Percentiles rank a stretch among this genome's conserved stretches.
Evolutionary conservation across 176 grass and related monocot genomes (phyloP).

Genomic region (Oryza coarctata): DNA sequence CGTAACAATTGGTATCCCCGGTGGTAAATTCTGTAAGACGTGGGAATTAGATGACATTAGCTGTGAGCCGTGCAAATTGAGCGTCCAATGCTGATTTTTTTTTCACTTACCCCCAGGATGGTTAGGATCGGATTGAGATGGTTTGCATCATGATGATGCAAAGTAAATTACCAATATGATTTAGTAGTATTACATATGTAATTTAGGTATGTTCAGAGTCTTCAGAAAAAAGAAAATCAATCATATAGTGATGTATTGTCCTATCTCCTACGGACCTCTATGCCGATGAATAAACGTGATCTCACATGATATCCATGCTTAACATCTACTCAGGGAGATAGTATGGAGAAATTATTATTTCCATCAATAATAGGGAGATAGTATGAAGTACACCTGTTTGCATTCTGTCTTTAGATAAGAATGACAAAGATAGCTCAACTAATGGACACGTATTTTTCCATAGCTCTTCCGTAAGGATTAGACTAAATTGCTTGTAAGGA

Average conservation of each 20-base stretch:
- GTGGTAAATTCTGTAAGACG: too few relatives aligned
- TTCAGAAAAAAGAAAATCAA: neutral
- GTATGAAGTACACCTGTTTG: neutral
- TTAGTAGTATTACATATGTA: neutral
- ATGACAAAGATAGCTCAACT: neutral
- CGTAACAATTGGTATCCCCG: too few relatives aligned
- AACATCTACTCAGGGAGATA: too few relatives aligned
- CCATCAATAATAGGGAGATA: neutral
- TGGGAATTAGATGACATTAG: too few relatives aligned
- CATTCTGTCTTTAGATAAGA: neutral
- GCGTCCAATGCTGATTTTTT: too few relatives aligned
- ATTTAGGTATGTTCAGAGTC: neutral
- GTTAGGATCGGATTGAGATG: too few relatives aligned
- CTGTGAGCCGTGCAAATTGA: too few relatives aligned
- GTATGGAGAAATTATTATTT: neutral
- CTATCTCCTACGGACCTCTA: neutral
- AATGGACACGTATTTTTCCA: neutral
- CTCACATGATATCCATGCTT: too few relatives aligned
- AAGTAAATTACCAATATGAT: too few relatives aligned
- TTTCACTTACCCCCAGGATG: too few relatives aligned
- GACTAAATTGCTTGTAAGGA: neutral
- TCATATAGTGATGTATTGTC: neutral
- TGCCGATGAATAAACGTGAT: too few relatives aligned
- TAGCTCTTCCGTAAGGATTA: neutral
- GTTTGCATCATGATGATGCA: too few relatives aligned